Percentiles rank a stretch among this genome's conserved stretches.
These are phyloP conservation scores for Aspergillus quadrilineatus DNA, from an alignment of 2,329 filamentous ascomycete genomes.

Conservation along the genomic window DNA sequence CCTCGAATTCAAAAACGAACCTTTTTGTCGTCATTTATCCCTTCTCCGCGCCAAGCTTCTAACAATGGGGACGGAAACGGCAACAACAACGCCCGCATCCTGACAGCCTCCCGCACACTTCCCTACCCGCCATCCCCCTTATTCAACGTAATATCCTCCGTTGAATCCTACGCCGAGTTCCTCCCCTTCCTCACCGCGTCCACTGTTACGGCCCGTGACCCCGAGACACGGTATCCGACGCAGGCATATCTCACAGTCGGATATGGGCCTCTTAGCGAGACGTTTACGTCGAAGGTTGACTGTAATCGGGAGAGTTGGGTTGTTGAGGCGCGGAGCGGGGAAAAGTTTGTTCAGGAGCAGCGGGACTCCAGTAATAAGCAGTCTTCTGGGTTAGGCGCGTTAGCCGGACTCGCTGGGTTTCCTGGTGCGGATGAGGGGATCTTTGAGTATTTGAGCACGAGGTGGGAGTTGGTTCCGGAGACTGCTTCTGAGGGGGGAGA, in stretches of 20 bases:
- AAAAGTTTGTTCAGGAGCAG: constrained; percentile 25
- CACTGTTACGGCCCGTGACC: constrained; percentile 72
- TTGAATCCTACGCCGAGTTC: constrained; percentile 79
- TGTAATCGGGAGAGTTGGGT: constrained; percentile 67
- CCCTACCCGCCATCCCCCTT: constrained; percentile 70
- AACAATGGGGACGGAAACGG: constrained; percentile 21
- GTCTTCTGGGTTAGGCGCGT: neutral
- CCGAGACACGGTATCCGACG: constrained; percentile 55
- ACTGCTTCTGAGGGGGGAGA: constrained; percentile 33
- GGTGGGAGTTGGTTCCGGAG: constrained; percentile 44
- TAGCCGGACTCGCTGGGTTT: constrained; percentile 16
- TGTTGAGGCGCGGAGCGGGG: constrained; percentile 67
- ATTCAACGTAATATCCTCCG: constrained; percentile 84
- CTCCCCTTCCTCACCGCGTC: constrained; percentile 86
- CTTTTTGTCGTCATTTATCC: constrained; percentile 31
- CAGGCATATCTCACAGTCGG: constrained; percentile 79
- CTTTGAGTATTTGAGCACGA: constrained; percentile 46
- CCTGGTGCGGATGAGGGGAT: constrained; percentile 48
- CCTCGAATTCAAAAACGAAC: constrained; percentile 14
- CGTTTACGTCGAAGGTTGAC: constrained; percentile 74
- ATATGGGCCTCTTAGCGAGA: constrained; percentile 79
- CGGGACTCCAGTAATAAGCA: neutral
- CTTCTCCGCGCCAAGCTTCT: constrained; percentile 28
- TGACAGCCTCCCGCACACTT: constrained; percentile 73
- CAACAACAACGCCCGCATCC: constrained; percentile 57